A percentile compares a stretch with the other conserved stretches of the same genome.
Conservation (phyloP, 1,284 basidiomycete genomes). For the Rhodotorula sp. region DNA sequence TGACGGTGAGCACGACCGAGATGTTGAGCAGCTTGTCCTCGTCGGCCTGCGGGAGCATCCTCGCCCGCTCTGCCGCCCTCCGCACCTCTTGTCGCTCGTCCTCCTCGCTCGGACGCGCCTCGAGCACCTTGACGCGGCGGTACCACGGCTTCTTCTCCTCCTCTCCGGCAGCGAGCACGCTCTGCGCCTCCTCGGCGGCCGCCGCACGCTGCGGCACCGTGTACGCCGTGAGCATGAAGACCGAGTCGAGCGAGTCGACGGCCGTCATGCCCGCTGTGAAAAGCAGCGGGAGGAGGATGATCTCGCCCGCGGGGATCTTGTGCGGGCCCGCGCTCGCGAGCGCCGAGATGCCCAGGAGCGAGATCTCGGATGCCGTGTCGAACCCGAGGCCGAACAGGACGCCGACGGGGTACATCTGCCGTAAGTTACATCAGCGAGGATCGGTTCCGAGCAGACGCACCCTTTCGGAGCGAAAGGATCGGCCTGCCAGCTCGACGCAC, state of each 20-base stretch:
- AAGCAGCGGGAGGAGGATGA: conserved; percentile 51
- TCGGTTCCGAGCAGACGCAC: too few species aligned
- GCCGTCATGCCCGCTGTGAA: conserved; percentile 52
- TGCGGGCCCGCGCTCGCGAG: conserved; percentile 39
- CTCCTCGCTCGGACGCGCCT: conserved; percentile 1
- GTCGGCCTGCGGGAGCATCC: conserved; percentile 19
- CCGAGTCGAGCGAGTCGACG: conserved; percentile 50
- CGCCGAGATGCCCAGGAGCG: conserved; percentile 51
- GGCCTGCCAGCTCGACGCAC: background rate
- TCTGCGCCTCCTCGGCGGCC: background rate
- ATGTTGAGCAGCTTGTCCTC: conserved; percentile 42
- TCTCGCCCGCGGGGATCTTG: conserved; percentile 37
- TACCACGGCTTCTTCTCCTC: background rate
- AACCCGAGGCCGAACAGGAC: conserved; percentile 52
- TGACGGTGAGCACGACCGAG: conserved; percentile 48
- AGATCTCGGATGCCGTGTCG: conserved; percentile 47
- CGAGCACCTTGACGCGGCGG: background rate
- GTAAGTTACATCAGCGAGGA: too few species aligned
- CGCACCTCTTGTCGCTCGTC: conserved; percentile 6
- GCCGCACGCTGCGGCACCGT: conserved; percentile 31
- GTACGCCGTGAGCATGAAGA: conserved; percentile 52
- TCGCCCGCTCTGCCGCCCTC: conserved; percentile 12
- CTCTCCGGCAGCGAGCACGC: too few species aligned
- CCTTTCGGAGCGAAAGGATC: background rate
- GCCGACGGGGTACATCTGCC: conserved; percentile 51